phyloP scores from a whole-genome alignment of 2,329 filamentous ascomycete species.

The Alternaria conjuncta region DNA sequence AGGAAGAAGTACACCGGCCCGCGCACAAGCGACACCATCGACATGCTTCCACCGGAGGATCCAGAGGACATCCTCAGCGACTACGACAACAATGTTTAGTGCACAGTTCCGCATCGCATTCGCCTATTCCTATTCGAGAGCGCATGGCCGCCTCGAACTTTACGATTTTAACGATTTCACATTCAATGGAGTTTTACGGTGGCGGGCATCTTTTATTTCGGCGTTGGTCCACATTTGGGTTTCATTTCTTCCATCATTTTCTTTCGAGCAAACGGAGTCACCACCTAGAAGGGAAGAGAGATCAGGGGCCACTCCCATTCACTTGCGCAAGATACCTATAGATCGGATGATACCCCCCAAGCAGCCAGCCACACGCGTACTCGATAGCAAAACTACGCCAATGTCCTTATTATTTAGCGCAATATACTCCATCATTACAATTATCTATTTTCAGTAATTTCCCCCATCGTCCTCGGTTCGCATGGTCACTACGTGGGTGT shows the following conservation, averaged over 20 bases:
- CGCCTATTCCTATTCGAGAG: background rate
- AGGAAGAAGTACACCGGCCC: slow-evolving; percentile 64
- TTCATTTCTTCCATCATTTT: background rate
- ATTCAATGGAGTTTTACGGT: background rate
- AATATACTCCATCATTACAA: background rate
- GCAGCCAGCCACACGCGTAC: background rate
- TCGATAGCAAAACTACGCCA: background rate
- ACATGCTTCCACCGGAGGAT: slow-evolving; percentile 50
- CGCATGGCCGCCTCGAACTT: background rate
- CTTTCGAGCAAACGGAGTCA: background rate
- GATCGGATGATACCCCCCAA: slow-evolving; percentile 20
- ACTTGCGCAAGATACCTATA: slow-evolving; percentile 10
- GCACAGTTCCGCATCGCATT: background rate
- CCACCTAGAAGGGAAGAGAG: background rate
- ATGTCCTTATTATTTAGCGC: background rate
- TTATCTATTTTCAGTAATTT: background rate
- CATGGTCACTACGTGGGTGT: background rate
- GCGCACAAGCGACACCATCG: slow-evolving; percentile 61
- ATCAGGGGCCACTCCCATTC: background rate
- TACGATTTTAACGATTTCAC: slow-evolving; percentile 6
- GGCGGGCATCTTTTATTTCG: background rate
- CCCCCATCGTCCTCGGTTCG: background rate
- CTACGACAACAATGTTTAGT: slow-evolving; percentile 37
- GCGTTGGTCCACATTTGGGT: background rate
- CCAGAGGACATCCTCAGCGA: slow-evolving; percentile 48